These are phyloP conservation scores for Teratosphaeria epicoccoides DNA, from an alignment of 2,329 filamentous ascomycete genomes.

Conservation along the genomic window DNA sequence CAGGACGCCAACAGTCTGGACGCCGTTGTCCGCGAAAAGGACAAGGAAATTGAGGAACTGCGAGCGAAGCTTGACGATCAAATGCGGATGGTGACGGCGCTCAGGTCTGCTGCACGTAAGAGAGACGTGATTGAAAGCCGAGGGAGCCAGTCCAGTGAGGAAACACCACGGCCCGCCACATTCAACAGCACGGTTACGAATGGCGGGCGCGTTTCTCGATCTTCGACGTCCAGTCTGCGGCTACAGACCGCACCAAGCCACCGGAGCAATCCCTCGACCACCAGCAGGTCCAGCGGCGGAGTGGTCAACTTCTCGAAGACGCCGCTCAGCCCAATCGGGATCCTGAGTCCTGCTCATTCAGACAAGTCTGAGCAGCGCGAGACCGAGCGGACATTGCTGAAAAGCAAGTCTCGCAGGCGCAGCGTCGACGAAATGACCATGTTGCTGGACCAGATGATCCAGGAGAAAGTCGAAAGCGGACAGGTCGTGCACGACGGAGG, in stretches of 20 bases:
- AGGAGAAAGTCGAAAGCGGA: constrained; percentile 69
- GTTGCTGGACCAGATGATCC: constrained; percentile 94
- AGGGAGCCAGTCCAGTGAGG: constrained; percentile 7
- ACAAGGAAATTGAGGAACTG: constrained; percentile 85
- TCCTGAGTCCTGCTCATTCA: constrained; percentile 10
- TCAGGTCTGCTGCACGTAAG: constrained; percentile 75
- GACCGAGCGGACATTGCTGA: neutral
- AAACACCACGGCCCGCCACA: constrained; percentile 10
- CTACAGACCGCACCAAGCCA: constrained; percentile 10
- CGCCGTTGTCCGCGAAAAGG: constrained; percentile 70
- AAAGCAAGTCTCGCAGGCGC: constrained; percentile 28
- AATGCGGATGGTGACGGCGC: constrained; percentile 79
- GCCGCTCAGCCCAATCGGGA: constrained; percentile 21
- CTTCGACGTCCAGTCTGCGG: constrained; percentile 8
- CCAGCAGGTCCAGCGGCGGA: constrained; percentile 15
- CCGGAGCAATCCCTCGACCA: constrained; percentile 17
- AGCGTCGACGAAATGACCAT: constrained; percentile 87
- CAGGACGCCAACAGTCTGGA: constrained; percentile 55
- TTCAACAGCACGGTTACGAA: constrained; percentile 8
- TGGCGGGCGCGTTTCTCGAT: constrained; percentile 8
- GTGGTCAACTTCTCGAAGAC: constrained; percentile 20
- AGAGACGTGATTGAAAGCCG: constrained; percentile 50
- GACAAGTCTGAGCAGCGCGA: neutral
- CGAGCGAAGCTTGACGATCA: constrained; percentile 85
- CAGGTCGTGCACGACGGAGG: constrained; percentile 56